A percentile compares a stretch with the other conserved stretches of the same genome.
phyloP scores from a whole-genome alignment of 176 grass and related monocot genomes.

The Oryza officinalis region DNA sequence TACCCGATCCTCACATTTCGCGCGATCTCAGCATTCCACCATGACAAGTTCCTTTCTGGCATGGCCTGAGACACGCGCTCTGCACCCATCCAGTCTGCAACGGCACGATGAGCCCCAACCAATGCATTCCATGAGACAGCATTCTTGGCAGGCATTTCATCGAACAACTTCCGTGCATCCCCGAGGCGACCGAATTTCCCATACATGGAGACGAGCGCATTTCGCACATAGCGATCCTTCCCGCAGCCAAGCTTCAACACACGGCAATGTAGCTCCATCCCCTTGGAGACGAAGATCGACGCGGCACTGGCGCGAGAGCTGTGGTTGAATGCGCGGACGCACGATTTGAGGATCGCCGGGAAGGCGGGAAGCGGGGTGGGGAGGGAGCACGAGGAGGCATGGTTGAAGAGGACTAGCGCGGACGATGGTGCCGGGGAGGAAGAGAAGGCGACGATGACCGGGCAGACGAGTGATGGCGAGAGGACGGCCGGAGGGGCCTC shows the following conservation, averaged over 20 bases:
- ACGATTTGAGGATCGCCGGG: conserved; percentile 72
- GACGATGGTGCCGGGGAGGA: conserved; percentile 25
- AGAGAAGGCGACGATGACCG: conserved; percentile 45
- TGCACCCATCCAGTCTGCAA: conserved; percentile 35
- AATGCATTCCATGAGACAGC: conserved; percentile 59
- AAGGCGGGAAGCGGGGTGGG: conserved; percentile 49
- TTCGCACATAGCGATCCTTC: conserved; percentile 45
- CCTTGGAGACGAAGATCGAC: conserved; percentile 37
- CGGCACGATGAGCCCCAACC: conserved; percentile 40
- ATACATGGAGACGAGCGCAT: conserved; percentile 67
- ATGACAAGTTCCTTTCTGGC: conserved; percentile 49
- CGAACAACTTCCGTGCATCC: conserved; percentile 52
- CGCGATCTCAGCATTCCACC: conserved; percentile 65
- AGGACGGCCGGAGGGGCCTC: conserved; percentile 16
- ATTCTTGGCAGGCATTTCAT: conserved; percentile 55
- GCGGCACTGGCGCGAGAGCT: not conserved
- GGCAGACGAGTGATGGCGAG: conserved; percentile 55
- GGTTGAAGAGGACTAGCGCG: conserved; percentile 46
- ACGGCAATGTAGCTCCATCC: conserved; percentile 55
- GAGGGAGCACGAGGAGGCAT: conserved; percentile 25
- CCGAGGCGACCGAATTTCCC: conserved; percentile 39
- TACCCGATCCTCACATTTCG: conserved; percentile 42
- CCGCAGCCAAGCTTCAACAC: conserved; percentile 31
- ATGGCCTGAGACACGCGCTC: conserved; percentile 37
- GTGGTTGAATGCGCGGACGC: conserved; percentile 50